Evolutionary conservation across 805 yeast species (phyloP).

Genomic region (Nakazawaea laoshanensis): DNA sequence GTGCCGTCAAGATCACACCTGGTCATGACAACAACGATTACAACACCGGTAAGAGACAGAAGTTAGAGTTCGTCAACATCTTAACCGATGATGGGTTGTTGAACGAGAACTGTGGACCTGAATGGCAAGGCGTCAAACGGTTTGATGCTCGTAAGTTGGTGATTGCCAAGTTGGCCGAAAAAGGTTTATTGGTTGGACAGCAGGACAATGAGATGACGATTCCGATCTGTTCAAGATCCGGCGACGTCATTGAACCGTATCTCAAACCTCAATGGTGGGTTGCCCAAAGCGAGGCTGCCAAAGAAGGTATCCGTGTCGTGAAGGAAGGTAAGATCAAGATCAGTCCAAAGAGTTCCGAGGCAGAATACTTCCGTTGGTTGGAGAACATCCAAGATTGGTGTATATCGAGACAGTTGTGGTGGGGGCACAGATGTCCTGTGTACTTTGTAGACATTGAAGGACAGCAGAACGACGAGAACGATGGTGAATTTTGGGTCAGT

Average conservation of each 20-base stretch:
- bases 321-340: constrained; percentile 73
- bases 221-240: constrained; percentile 92
- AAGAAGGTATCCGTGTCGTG: constrained; percentile 79
- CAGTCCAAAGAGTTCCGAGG: constrained; percentile 82
- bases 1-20: constrained; percentile 99
- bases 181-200: constrained; percentile 74
- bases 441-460: constrained; percentile 83
- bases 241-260: constrained; percentile 93
- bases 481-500: constrained; percentile 81
- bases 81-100: constrained; percentile 86
- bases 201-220: constrained; percentile 93
- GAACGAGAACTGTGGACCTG: constrained; percentile 83
- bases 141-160: constrained; percentile 88
- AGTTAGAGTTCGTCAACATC: constrained; percentile 81
- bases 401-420: constrained; percentile 84
- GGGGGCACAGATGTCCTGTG: constrained; percentile 98
- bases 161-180: constrained; percentile 67
- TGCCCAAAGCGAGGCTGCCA: constrained; percentile 80
- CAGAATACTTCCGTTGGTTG: constrained; percentile 93
- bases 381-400: constrained; percentile 98
- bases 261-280: constrained; percentile 99
- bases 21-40: constrained; percentile 98
- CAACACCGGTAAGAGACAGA: constrained; percentile 90
- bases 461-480: constrained; percentile 48
- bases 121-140: constrained; percentile 85